A percentile compares a stretch with the other conserved stretches of the same genome.
These are phyloP conservation scores for Uronychia setigera DNA, from an alignment of 73 alveolate genomes.

Conservation along the genomic window DNA sequence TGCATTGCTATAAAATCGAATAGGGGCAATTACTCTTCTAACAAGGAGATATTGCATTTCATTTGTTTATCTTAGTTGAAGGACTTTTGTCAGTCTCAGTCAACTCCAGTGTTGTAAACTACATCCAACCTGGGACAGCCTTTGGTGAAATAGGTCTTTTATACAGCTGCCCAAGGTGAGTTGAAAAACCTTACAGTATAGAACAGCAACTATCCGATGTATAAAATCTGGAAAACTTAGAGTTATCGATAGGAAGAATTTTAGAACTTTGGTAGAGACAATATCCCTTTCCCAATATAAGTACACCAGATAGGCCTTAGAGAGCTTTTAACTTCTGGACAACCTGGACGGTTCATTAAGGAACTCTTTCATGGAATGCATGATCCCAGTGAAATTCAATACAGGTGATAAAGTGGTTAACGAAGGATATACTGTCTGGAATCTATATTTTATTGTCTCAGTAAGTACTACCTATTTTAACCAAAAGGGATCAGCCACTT, in stretches of 20 bases:
- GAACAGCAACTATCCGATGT: conserved; percentile 40
- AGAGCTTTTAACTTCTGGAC: background rate
- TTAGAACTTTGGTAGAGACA: background rate
- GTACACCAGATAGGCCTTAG: background rate
- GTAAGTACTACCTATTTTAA: background rate
- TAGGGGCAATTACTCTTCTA: conserved; percentile 11
- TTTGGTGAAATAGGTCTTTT: conserved; percentile 56
- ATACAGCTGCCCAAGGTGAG: conserved; percentile 13
- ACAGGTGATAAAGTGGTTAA: conserved; percentile 6
- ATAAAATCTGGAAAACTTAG: background rate
- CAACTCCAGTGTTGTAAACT: conserved; percentile 18
- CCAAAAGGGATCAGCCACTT: background rate
- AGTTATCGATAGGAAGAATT: background rate
- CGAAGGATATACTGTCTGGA: background rate
- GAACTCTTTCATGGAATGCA: conserved; percentile 12
- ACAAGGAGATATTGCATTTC: conserved; percentile 33
- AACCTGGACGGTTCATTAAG: background rate
- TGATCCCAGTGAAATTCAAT: conserved; percentile 19
- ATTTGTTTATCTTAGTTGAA: conserved; percentile 19
- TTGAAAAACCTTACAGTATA: background rate
- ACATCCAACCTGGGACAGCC: conserved; percentile 20
- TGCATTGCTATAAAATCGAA: background rate
- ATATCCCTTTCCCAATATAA: background rate
- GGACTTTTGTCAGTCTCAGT: conserved; percentile 44
- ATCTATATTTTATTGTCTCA: background rate